Evolutionary conservation across 176 grass and related monocot species (phyloP), one percentile per base, ranked within the genome.

Genomic region (Coix lacrymajobi): DNA sequence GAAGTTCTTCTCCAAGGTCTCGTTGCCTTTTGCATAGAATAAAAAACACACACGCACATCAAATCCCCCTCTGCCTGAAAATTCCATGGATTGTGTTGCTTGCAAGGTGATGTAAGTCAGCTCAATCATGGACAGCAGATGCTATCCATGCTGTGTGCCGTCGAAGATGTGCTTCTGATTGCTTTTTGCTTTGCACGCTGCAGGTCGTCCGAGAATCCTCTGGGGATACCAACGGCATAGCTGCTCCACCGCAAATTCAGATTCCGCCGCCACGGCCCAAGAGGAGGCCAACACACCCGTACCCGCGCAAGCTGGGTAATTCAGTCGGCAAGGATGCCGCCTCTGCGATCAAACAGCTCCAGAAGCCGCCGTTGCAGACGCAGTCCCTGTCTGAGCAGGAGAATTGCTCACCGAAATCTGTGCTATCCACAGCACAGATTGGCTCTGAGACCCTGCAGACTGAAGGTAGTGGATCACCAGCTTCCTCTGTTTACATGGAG

Each of bases 1-100:
- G 63, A 98, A 98, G 32, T 98, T 98, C 78, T 98, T 98, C 82
- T 89, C 95, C 75, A 98, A 98, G 95, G 95, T 96, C 63, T 87
- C 32, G 87, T 75, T 66, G 67, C 70, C 76, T 75, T 82, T 86
- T 37, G 45, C 73, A 67, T 69, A 37, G 22, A 84, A 64, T 80
- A 56, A 54, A 78, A 48, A 11, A 62, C 8, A 11, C 9, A 25
- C 1, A 38, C 20, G 16, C 32, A 1, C 29, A 54, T 14, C 17
- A 75, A 79, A 76, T 39, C 78, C 75, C 36, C 31, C 32, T 58
- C 51, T 86, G 66, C 77, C 57, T 61, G 77, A 87, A 81, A 67
- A 7, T 82, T 85, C 80, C 86, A 85, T 89, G 90, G 78, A 43
- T 89, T 87, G 80, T 86, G 88, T 91, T 84, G 82, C 92, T 93